Base-by-base conservation (phyloP, 2,329 filamentous ascomycete species). In the Phoma sp. region DNA sequence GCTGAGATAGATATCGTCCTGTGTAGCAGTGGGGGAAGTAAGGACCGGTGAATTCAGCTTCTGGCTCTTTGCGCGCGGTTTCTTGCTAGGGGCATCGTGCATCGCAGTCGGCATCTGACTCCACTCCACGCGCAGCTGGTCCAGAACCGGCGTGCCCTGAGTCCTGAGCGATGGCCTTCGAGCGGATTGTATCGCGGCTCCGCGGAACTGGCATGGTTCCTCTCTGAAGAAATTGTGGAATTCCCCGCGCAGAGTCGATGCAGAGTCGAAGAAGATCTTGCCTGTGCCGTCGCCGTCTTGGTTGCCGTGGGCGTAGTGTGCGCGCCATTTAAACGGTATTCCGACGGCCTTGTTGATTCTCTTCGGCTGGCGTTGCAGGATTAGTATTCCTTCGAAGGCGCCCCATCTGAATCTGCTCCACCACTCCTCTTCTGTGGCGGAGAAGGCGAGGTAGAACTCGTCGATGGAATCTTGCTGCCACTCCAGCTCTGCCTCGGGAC, bases 1-100 rank as follows among this genome's bases (percentile, higher is more conserved):
- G 43, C 81, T 82, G 13, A 84, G 51, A 17, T 54, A 19, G 57
- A 48, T 36, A 31, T 25, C 25, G 22, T 31, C 22, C n/a, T 31
- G 32, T 8, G 15, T 15, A 17, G 15, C 35, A 3, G 8, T 13
- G 24, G 27, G 7, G 13, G 22, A 27, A 1, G 9, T 13, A 37
- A 7, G 5, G 3, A 5, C 15, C 21, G 6, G 37, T 17, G 29
- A 4, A 13, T 9, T 31, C 24, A 4, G 21, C 22, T 36, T 32
- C 2, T 24, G 22, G 22, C 22, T 36, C 38, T 55, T 55, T 15
- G 13, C 33, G 4, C 43, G 22, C 7, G 43, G 22, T 15, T 45
- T 46, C 33, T 49, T 55, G 8, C 29, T 15, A 36, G 36, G 53
- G 47, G 44, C 51, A 40, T 61, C 43, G n/a, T 17, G 24, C 40